Evolutionary conservation across 139 green algal species (phyloP), one percentile per base, ranked within the genome.

Genomic region (Chlamydomonas applanata): DNA sequence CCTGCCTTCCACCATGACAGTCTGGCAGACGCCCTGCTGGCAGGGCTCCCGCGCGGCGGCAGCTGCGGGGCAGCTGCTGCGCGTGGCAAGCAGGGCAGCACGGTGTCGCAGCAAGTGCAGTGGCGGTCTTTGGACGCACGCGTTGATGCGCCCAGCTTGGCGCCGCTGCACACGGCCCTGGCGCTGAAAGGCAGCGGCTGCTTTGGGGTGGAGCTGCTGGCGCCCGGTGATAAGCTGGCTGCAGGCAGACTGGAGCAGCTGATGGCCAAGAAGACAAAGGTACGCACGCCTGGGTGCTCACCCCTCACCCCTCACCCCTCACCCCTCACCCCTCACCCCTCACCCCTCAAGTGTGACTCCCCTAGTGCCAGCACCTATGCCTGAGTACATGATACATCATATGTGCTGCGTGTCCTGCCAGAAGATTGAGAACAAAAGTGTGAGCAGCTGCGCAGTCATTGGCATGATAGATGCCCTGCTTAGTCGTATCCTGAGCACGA

Each of bases 181-280:
- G 57, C 57, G n/a, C 5, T 67, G 40, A 40, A 68, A 73, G 62
- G 60, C 54, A 14, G 30, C 69, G 35, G 45, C 49, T 34, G 69
- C 36, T 71, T 46, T 78, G 56, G 79, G 59, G 22, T 14, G 66
- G 73, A 75, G 34, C 49, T 89, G 44, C 66, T 80, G 7, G 68
- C 83, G 16, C 73, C 69, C 0, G 61, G 30, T 14, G 80, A 87
- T 65, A 44, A 66, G 1, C 60, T 77, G 17, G 76, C 79, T 44
- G 54, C 79, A 4, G n/a, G 34, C 30, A 85, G 78, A 35, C 52
- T 89, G 62, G 84, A 85, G 56, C 73, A 87, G 66, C 34, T 92
- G 67, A 62, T 45, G 16, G 32, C 54, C 7, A 66, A 71, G 63
- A 19, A 59, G 64, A 59, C 73, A n/a, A 80, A 78, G 69, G 64